Evolutionary conservation across 352 stramenopile species (phyloP), one percentile per base, ranked within the genome.

Genomic region (Phytopythium boreale): DNA sequence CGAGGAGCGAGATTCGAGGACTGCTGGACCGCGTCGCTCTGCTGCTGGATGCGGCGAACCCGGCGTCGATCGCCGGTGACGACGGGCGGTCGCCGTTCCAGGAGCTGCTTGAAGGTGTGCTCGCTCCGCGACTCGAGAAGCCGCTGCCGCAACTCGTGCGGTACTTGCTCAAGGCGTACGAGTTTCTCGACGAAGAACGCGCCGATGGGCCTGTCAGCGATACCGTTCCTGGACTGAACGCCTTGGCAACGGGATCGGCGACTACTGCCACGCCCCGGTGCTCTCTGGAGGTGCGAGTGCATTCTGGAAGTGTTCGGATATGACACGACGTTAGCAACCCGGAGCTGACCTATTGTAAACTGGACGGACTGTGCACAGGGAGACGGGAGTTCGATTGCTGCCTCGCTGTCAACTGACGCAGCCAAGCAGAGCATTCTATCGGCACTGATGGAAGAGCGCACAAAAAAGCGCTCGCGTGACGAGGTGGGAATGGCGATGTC

Each of bases 31-130:
- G 82, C 14, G 75, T 93, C 20, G 87, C 87, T 19, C 66, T 95
- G 64, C 67, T 91, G 20, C 65, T 93, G 51, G 87, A 93, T 37
- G 84, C 84, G 12, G 81, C 79, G 0, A 92, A 87, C 31, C 82
- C 82, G 24, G 70, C 77, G 29, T 88, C 79, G 20, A 75, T 91
- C 56, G 78, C 66, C 19, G 85, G 88, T 24, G 80, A 80, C 22
- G 80, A 89, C 34, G 82, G 90, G 37, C 79, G 71, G 15, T 90
- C 87, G 27, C 83, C 83, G 14, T 95, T 95, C 63, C 80, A 90
- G 39, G 57, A 79, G 15, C 90, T 94, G 34, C 55, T 95, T 6
- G 56, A 86, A 50, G 72, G 80, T 10, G 62, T 84, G 17, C 58
- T 95, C 4, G 69, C 76, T 27, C 68, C 64, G 3, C 74, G 68